Base-by-base conservation (phyloP, 2,329 filamentous ascomycete genomes). In the Aspergillus japonicus region DNA sequence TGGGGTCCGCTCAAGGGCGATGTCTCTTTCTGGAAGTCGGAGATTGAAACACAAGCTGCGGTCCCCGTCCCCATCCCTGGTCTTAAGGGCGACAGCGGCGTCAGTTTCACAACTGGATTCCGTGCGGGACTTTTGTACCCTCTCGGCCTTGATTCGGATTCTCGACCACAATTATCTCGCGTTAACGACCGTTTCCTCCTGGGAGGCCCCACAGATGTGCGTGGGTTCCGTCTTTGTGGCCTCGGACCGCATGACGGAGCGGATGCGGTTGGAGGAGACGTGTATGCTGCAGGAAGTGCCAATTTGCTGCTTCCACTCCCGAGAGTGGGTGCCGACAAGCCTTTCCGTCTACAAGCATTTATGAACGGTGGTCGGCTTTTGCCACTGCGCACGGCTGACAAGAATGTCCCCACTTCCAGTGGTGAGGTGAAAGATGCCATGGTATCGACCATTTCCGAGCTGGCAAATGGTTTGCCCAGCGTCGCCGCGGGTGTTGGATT, bases 121-220 rank as follows among this genome's bases (percentile, higher is more conserved):
- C 86, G 94, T 54, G 86, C 90, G 21, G 95, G 95, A 39, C 73
- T 96, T 52, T 82, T 99, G 8, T 96, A 89, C 72, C 95, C 95
- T 1, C 81, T 99, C 16, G 84, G 90, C 1, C 78, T 89, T 7
- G 86, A 86, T 6, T 79, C 78, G 48, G 71, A 66, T 53, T 82
- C 55, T 69, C 78, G 80, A 21, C 83, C 88, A 0, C 81, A 84
- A 24, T 85, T 89, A 4, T 96, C 91, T 66, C 87, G 91, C 31
- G 85, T 98, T 70, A 97, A 96, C 73, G 95, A 99, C 75, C 91
- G 95, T 49, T 99, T 99, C 80, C 87, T 92, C 70, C 89, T 99
- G 33, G 95, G 95, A 48, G 95, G 95, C 0, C 94, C 95, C 3
- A 96, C 92, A 3, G 94, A 96, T 71, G 91, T 99, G 14, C 90